A percentile compares a stretch with the other conserved stretches of the same genome.
These are phyloP conservation scores for Coelastrella sp. DNA, from an alignment of 139 green algal species.

Conservation along the genomic window DNA sequence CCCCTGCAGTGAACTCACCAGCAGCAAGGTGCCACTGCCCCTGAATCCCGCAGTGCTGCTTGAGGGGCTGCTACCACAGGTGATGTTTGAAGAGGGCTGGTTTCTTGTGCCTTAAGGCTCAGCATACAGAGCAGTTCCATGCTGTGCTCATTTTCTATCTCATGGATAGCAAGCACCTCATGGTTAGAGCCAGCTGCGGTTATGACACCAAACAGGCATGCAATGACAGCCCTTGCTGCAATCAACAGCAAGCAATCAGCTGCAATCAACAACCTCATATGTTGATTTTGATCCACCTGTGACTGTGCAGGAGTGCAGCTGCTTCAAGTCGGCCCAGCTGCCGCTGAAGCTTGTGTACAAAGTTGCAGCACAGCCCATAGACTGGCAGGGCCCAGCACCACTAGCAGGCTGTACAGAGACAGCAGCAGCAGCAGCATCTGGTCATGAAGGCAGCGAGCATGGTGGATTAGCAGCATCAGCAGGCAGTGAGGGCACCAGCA, in stretches of 20 bases:
- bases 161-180: not conserved
- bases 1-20: conserved; percentile 75
- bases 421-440: conserved; percentile 26
- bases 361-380: conserved; percentile 18
- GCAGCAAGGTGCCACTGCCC: conserved; percentile 77
- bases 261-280: not conserved
- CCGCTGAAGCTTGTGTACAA: conserved; percentile 86
- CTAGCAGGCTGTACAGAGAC: conserved; percentile 18
- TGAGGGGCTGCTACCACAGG: conserved; percentile 56
- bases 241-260: too few relatives aligned
- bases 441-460: not conserved
- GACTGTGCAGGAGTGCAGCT: conserved; percentile 71
- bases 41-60: conserved; percentile 82
- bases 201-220: too few relatives aligned
- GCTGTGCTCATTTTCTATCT: not conserved
- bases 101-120: too few relatives aligned
- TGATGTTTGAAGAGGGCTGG: not conserved
- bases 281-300: too few relatives aligned
- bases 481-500: conserved; percentile 6
- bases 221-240: too few relatives aligned
- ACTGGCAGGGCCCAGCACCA: conserved; percentile 27
- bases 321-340: conserved; percentile 94
- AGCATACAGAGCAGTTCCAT: too few relatives aligned
- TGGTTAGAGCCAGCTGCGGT: too few relatives aligned
- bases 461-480: conserved; percentile 21